Conservation (phyloP, 352 stramenopile species). For the Phytopythium aichiense region DNA sequence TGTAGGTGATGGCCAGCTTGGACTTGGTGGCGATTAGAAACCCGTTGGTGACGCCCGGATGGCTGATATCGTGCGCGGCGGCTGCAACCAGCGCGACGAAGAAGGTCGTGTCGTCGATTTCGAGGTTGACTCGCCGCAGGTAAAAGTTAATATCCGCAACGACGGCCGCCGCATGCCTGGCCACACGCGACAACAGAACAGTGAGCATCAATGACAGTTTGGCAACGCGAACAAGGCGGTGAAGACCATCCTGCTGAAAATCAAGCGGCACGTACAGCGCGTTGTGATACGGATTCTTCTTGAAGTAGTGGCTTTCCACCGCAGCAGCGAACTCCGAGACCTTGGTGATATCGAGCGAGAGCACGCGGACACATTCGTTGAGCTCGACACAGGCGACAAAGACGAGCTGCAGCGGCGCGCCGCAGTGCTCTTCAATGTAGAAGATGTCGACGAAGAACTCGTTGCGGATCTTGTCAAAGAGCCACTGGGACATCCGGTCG, state of each 20-base stretch:
- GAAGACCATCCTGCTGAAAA: background rate
- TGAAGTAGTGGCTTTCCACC: conserved; percentile 62
- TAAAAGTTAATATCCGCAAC: conserved; percentile 68
- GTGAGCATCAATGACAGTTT: background rate
- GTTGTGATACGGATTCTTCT: conserved; percentile 73
- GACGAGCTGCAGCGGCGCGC: conserved; percentile 40
- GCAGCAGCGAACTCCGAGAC: conserved; percentile 35
- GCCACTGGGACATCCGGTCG: conserved; percentile 39
- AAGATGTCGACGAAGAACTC: conserved; percentile 67
- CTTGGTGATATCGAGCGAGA: conserved; percentile 48
- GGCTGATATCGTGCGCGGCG: conserved; percentile 90
- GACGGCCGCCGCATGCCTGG: conserved; percentile 55
- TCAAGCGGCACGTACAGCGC: conserved; percentile 31
- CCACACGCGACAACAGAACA: background rate
- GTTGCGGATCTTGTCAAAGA: conserved; percentile 50
- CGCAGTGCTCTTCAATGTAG: conserved; percentile 43
- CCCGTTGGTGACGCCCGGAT: conserved; percentile 89
- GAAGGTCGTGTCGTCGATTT: conserved; percentile 45
- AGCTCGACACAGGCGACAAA: conserved; percentile 55
- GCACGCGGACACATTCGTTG: conserved; percentile 37
- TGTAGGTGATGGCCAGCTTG: conserved; percentile 91
- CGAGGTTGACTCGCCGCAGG: conserved; percentile 49
- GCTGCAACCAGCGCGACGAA: conserved; percentile 79
- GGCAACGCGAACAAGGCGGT: background rate
- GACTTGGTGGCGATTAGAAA: conserved; percentile 88